A percentile compares a stretch with the other conserved stretches of the same genome.
Evolutionary conservation across 345 rosid species (phyloP).

Genomic region (Eucalyptus cloeziana): DNA sequence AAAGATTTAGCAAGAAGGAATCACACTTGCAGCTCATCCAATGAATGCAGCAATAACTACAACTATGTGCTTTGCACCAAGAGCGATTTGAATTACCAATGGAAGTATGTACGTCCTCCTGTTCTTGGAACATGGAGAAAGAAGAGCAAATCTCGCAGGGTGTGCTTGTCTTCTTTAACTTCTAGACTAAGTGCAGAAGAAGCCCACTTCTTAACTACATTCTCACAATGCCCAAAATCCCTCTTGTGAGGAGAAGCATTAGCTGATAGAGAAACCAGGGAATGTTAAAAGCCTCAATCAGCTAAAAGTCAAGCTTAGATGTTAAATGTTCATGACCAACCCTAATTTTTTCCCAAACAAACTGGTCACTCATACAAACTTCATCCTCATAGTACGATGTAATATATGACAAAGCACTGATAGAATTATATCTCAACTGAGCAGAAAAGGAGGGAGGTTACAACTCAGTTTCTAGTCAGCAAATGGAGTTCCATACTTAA

Average conservation of each 20-base stretch:
- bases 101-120: slow-evolving; percentile 90
- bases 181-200: slow-evolving; percentile 39
- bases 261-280: slow-evolving; percentile 13
- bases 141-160: slow-evolving; percentile 64
- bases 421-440: not conserved
- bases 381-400: not conserved
- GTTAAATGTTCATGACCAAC: not conserved
- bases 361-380: not conserved
- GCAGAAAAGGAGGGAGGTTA: not conserved
- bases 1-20: not conserved
- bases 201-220: slow-evolving; percentile 61
- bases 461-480: not conserved
- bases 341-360: not conserved
- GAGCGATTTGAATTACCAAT: slow-evolving; percentile 39
- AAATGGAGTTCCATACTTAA: not conserved
- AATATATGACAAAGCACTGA: not conserved
- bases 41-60: not conserved
- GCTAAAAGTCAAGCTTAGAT: not conserved
- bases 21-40: not conserved
- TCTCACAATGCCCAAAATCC: slow-evolving; percentile 54
- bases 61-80: not conserved
- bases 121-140: slow-evolving; percentile 96
- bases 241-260: slow-evolving; percentile 19
- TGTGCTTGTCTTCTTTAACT: slow-evolving; percentile 42
- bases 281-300: not conserved